Base-by-base conservation (phyloP, 805 yeast species). In the Saccharomycopsis oosterbeekiorum region DNA sequence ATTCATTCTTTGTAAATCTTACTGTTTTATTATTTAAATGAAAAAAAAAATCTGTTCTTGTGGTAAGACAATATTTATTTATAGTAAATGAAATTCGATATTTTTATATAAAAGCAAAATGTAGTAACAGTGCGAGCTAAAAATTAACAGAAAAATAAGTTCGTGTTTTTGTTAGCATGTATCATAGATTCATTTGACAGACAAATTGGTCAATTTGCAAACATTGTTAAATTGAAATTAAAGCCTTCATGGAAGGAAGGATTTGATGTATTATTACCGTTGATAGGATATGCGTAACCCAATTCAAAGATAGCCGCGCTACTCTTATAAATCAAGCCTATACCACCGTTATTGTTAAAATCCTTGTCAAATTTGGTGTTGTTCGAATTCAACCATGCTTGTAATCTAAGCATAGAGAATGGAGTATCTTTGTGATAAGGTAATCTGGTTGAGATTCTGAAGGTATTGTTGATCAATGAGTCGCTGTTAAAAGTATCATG, bases 311-410 rank as follows among this genome's bases (percentile, higher is more conserved):
- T 43, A 26, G 61, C 65, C 26, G 24, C n/a, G 19, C 21, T 29
- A 21, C 59, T 57, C 51, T 53, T 58, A 60, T 56, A 63, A 50
- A 60, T 17, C 15, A 63, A 51, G 5, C 65, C 63, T 19, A 41
- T 17, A 9, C 63, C 62, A 4, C 43, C 51, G 29, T 50, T 40
- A 15, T 39, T 41, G n/a, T 59, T n/a, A 34, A 51, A 43, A 8
- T 39, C 34, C n/a, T 50, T 37, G 9, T 34, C 40, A 17, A 58
- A 17, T 6, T 34, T 26, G n/a, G 36, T 26, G 17, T 50, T 59
- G 24, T 37, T 59, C 5, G 62, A 43, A 19, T 59, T 59, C 14
- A 59, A 54, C 19, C 21, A 59, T 11, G 59, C 43, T 40, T 62
- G 61, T 10, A 59, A 34, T 54, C 64, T 56, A 11, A 62, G 55